Evolutionary conservation across 2,329 filamentous ascomycete species (phyloP).

Genomic region (Sporothrix dimorphospora): DNA sequence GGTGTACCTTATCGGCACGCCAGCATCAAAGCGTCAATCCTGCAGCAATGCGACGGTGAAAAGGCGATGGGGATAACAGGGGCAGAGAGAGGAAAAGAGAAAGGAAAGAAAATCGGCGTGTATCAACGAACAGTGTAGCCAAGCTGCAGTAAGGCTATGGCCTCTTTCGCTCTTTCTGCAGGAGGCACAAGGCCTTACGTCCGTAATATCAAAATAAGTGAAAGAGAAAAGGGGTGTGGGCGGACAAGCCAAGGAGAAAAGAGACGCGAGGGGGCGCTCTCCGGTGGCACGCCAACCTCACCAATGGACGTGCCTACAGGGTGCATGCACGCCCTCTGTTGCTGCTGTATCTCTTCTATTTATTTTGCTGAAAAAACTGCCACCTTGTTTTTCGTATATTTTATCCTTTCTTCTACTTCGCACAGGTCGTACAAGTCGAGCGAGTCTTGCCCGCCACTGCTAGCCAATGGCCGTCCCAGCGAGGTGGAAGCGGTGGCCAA

Average conservation of each 20-base stretch:
- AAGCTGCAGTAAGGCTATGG: background rate
- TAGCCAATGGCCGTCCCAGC: background rate
- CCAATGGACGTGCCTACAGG: background rate
- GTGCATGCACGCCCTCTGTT: background rate
- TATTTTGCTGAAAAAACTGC: background rate
- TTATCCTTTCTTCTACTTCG: background rate
- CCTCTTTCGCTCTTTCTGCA: background rate
- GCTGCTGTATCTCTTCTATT: background rate
- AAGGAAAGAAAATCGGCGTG: background rate
- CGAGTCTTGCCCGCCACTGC: conserved; percentile 1
- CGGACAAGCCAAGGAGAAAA: background rate
- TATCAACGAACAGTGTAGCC: background rate
- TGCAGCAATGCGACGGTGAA: conserved; percentile 28
- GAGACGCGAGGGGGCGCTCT: conserved; percentile 12
- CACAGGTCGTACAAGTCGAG: background rate
- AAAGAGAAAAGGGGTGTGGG: background rate
- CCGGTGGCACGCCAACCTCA: conserved; percentile 21
- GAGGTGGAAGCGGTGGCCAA: background rate
- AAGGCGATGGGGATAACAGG: no score
- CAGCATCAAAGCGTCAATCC: conserved; percentile 31
- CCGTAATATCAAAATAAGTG: background rate
- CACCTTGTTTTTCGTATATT: background rate
- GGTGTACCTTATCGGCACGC: conserved; percentile 34
- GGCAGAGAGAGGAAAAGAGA: background rate
- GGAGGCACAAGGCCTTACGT: background rate